phyloP scores from a whole-genome alignment of 1,284 basidiomycete species.

The Phylloboletellus chloephorus region DNA sequence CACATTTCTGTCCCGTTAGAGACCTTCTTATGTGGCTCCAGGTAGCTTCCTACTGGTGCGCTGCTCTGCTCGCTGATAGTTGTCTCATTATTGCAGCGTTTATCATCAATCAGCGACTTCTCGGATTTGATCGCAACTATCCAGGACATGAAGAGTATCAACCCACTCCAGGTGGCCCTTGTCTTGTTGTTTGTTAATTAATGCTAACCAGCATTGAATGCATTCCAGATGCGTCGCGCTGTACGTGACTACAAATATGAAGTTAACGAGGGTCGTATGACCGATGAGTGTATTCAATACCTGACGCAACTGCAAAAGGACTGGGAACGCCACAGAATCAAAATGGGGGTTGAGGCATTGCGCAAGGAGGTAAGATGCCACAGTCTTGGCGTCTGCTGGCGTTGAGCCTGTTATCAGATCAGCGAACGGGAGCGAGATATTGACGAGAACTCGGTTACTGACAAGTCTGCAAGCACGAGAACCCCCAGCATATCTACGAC shows the following conservation, averaged over 20 bases:
- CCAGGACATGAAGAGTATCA: constrained; percentile 80
- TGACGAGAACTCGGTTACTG: constrained; percentile 31
- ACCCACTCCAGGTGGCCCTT: constrained; percentile 74
- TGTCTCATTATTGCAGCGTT: constrained; percentile 50
- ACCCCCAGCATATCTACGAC: constrained; percentile 33
- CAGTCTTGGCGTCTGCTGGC: neutral
- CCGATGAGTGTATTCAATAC: constrained; percentile 92
- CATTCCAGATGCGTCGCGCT: constrained; percentile 76
- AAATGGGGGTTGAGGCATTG: constrained; percentile 73
- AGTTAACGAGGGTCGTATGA: constrained; percentile 88
- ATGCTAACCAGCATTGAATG: constrained; percentile 3
- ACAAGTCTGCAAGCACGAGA: constrained; percentile 22
- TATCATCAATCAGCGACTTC: constrained; percentile 84
- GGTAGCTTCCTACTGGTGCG: constrained; percentile 38
- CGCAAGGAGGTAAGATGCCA: constrained; percentile 60
- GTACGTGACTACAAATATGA: constrained; percentile 94
- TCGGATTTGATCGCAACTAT: constrained; percentile 85
- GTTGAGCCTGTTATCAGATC: constrained; percentile 41
- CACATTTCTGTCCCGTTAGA: constrained; percentile 79
- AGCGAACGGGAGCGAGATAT: constrained; percentile 53
- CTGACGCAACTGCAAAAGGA: constrained; percentile 91
- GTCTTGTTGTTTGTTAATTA: constrained; percentile 5
- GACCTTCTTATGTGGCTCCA: constrained; percentile 88
- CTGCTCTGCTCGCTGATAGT: constrained; percentile 10
- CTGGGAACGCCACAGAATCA: constrained; percentile 87